Evolutionary conservation across 108 stramenopile genomes (phyloP).

Genomic region (Conticribra guillardii): DNA sequence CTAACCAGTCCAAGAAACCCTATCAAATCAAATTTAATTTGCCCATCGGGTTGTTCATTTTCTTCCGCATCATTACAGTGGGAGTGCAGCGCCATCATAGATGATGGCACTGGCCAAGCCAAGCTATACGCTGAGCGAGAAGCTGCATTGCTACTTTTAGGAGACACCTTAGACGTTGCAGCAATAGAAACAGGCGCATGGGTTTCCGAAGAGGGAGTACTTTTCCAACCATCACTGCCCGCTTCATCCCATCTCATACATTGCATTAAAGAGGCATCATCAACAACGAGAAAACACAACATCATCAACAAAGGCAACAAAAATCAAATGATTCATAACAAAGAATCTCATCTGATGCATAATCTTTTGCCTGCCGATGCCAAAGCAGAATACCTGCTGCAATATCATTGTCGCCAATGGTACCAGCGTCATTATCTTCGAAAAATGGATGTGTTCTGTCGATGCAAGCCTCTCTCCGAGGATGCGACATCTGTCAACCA

Average conservation of each 20-base stretch:
- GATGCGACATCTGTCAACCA: slow-evolving; percentile 60
- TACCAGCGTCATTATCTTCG: slow-evolving; percentile 56
- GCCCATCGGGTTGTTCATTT: slow-evolving; percentile 49
- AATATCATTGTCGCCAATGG: slow-evolving; percentile 70
- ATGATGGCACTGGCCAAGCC: slow-evolving; percentile 87
- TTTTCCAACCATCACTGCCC: slow-evolving; percentile 64
- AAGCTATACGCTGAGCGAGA: slow-evolving; percentile 87
- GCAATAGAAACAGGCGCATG: slow-evolving; percentile 74
- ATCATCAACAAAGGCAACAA: slow-evolving; percentile 16
- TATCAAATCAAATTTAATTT: slow-evolving; percentile 11
- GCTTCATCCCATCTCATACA: slow-evolving; percentile 46
- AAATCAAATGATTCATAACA: slow-evolving; percentile 2
- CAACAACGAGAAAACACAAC: slow-evolving; percentile 26
- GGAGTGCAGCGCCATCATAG: slow-evolving; percentile 85
- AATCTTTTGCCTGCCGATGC: slow-evolving; percentile 42
- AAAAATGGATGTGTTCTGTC: slow-evolving; percentile 61
- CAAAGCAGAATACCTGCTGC: slow-evolving; percentile 69
- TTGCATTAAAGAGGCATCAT: slow-evolving; percentile 43
- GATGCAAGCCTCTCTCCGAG: slow-evolving; percentile 77
- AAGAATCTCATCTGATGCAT: slow-evolving; percentile 13
- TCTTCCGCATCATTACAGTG: slow-evolving; percentile 62
- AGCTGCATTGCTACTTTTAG: slow-evolving; percentile 66
- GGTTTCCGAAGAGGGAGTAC: slow-evolving; percentile 53
- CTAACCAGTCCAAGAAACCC: too few species aligned
- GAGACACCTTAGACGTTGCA: slow-evolving; percentile 37